Base-by-base conservation (phyloP, 371 early-diverging fungal genomes). In the Lichtheimia corymbifera region DNA sequence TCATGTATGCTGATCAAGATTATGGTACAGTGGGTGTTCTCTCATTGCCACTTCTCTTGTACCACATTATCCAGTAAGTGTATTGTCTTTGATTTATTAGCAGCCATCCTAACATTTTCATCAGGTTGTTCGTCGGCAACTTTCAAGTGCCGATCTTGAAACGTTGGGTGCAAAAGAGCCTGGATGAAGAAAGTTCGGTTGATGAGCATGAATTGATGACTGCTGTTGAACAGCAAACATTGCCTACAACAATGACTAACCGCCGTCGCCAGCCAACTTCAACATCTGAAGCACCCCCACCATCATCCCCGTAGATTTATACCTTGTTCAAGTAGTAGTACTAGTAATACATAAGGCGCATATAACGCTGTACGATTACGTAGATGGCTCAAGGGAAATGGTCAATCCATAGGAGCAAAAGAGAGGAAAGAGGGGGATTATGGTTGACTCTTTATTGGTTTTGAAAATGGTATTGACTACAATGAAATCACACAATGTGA, bases 11-110 rank as follows among this genome's bases (percentile, higher is more conserved):
- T 5, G 64, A 66, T 24, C 68, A 59, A 17, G 68, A 80, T 44
- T 68, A 68, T 22, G 81, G 77, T 50, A 50, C 77, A 20, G 79
- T 87, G 4, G 92, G 90, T 17, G 73, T 90, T 6, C 61, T 88
- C 43, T 79, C 86, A 1, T 70, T 88, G 0, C 92, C 92, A 3
- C 65, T 90, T 15, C 65, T 91, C 40, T 75, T 90, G 71, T 91
- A 91, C 62, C 90, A 90, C 62, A 86, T 89, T 42, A 81, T 75
- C 45, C 91, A 91, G 71, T 77, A 88, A 64, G 82, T 86, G 2
- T 3, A 2, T 9, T 43, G 40, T 12, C 41, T 35, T 20, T 43
- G 14, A 4, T 27, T 56, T 27, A 41, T 40, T 49, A 24, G 45
- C 42, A 14, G 41, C 12, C 1, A 14, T 53, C 13, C 25, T n/a